phyloP scores from a whole-genome alignment of 257 asterid species.

The Gynochthodes officinalis region DNA sequence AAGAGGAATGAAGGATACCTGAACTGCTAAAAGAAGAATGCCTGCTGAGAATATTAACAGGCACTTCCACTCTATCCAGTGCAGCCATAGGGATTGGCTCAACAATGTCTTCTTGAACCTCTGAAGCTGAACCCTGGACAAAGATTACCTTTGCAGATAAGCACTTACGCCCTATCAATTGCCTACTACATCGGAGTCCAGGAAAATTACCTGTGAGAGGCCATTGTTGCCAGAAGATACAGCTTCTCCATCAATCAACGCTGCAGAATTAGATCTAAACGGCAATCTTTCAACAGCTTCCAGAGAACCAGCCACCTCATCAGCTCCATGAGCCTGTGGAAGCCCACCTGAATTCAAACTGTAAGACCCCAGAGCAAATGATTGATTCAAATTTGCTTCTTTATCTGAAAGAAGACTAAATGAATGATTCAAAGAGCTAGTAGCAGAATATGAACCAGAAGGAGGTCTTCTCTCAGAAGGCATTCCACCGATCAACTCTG shows the following conservation, averaged over 20 bases:
- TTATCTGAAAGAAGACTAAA: slow-evolving; percentile 46
- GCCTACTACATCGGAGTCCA: slow-evolving; percentile 10
- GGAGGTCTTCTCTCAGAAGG: slow-evolving; percentile 49
- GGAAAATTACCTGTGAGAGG: slow-evolving; percentile 49
- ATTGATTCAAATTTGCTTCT: slow-evolving; percentile 42
- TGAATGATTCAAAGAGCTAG: slow-evolving; percentile 44
- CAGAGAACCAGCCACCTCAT: slow-evolving; percentile 30
- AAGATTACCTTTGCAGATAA: slow-evolving; percentile 28
- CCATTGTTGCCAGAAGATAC: slow-evolving; percentile 38
- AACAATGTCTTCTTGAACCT: slow-evolving; percentile 43
- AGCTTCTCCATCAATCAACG: slow-evolving; percentile 37
- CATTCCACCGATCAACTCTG: slow-evolving; percentile 48
- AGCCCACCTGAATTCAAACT: slow-evolving; percentile 57
- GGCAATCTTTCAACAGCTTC: slow-evolving; percentile 51
- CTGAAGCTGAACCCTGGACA: slow-evolving; percentile 51
- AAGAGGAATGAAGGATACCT: slow-evolving; percentile 35
- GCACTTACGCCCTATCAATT: slow-evolving; percentile 17
- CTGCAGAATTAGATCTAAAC: slow-evolving; percentile 48
- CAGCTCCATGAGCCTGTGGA: slow-evolving; percentile 40
- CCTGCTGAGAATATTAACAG: slow-evolving; percentile 45
- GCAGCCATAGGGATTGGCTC: slow-evolving; percentile 37
- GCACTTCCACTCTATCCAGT: slow-evolving; percentile 37
- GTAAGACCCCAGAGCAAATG: slow-evolving; percentile 51
- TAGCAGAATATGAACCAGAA: slow-evolving; percentile 45
- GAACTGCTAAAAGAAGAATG: slow-evolving; percentile 51